These are phyloP conservation scores for Brassica napus DNA, from an alignment of 345 rosid species.

Conservation along the genomic window DNA sequence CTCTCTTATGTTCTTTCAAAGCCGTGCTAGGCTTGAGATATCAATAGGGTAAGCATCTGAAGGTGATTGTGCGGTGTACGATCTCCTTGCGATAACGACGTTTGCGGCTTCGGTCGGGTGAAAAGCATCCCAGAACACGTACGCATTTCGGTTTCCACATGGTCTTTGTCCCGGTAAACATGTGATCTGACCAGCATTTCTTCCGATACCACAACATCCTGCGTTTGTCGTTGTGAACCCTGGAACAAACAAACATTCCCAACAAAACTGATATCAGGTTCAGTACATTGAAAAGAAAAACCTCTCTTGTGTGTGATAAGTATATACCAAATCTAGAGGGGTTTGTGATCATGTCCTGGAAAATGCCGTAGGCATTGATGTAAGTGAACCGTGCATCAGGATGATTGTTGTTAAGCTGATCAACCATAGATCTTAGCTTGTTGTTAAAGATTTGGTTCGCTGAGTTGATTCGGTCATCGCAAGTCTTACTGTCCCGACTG, in stretches of 20 bases:
- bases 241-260: constrained; percentile 27
- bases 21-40: constrained; percentile 52
- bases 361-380: constrained; percentile 63
- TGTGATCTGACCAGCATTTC: constrained; percentile 79
- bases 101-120: constrained; percentile 72
- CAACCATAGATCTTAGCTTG: constrained; percentile 53
- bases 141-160: constrained; percentile 53
- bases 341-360: constrained; percentile 52
- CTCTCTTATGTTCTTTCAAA: constrained; percentile 35
- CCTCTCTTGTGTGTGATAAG: not conserved
- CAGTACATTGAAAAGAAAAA: not conserved
- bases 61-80: constrained; percentile 53
- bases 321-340: constrained; percentile 38
- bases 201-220: constrained; percentile 78
- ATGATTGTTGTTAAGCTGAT: constrained; percentile 48
- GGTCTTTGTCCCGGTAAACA: constrained; percentile 66
- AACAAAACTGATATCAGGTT: not conserved
- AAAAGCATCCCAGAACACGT: constrained; percentile 74
- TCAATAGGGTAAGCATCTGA: constrained; percentile 64
- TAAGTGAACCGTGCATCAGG: constrained; percentile 52
- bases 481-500: constrained; percentile 42
- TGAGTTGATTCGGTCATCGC: constrained; percentile 48
- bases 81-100: constrained; percentile 50
- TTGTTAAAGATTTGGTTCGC: constrained; percentile 57
- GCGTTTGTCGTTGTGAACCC: constrained; percentile 59